Evolutionary conservation across 228 moss, liverwort and hornwort species (phyloP).

Genomic region (Sphagnum fallax): DNA sequence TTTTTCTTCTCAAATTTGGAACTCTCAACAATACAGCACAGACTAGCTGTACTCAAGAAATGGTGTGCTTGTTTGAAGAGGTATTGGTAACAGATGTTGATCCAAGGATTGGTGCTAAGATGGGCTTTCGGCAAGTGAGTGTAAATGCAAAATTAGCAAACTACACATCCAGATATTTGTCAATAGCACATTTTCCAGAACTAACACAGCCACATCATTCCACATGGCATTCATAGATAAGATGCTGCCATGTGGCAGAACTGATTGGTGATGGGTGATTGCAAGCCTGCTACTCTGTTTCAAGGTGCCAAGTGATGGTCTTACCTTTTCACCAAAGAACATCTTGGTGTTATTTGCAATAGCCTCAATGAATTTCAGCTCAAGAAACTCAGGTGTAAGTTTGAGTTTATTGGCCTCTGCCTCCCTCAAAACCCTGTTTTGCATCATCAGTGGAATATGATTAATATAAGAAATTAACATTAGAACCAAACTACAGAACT

Average conservation of each 20-base stretch:
- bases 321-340: constrained; percentile 94
- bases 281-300: neutral
- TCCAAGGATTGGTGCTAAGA: too few species aligned
- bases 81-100: neutral
- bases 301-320: neutral
- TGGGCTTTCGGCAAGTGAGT: too few species aligned
- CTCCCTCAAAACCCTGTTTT: constrained; percentile 68
- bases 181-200: neutral
- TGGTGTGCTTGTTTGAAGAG: neutral
- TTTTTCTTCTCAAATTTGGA: neutral
- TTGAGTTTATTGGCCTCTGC: constrained; percentile 91
- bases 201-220: neutral
- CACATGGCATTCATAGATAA: too few species aligned
- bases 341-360: constrained; percentile 91
- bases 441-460: neutral
- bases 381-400: constrained; percentile 86
- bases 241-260: too few species aligned
- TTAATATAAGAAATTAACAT: neutral
- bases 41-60: neutral
- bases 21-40: neutral
- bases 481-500: neutral
- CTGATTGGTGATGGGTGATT: neutral
- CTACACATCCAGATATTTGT: too few species aligned
- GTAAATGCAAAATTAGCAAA: too few species aligned
- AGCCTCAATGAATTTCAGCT: constrained; percentile 87